These are phyloP conservation scores for Neolecta irregularis DNA, from an alignment of 1,139 yeast genomes.

Conservation along the genomic window DNA sequence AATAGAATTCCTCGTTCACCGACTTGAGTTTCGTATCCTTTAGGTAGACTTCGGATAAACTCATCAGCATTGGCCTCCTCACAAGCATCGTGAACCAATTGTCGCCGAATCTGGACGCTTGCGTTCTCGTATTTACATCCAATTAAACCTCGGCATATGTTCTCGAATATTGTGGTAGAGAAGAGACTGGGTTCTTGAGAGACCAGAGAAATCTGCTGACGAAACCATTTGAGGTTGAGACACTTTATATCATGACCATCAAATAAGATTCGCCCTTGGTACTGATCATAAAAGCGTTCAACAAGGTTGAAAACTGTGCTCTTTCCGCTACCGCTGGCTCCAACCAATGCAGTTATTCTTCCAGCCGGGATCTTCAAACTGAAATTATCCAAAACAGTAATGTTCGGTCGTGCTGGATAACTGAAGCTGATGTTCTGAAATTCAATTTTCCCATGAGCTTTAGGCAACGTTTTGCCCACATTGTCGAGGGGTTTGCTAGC, in stretches of 20 bases:
- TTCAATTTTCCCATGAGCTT: conserved; percentile 35
- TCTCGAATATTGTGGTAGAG: conserved; percentile 51
- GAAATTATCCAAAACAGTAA: conserved; percentile 50
- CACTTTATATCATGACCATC: conserved; percentile 33
- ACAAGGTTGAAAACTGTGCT: conserved; percentile 47
- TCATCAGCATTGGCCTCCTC: conserved; percentile 35
- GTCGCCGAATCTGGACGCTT: conserved; percentile 27
- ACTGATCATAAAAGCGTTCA: conserved; percentile 35
- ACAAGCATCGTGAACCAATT: conserved; percentile 31
- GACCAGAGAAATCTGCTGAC: conserved; percentile 45
- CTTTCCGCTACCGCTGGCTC: conserved; percentile 71
- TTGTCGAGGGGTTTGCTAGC: conserved; percentile 23
- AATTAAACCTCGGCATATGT: conserved; percentile 46
- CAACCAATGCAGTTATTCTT: conserved; percentile 48
- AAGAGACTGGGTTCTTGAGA: conserved; percentile 60
- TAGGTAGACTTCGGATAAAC: conserved; percentile 38
- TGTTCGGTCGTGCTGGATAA: conserved; percentile 81
- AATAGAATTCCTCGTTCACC: conserved; percentile 38
- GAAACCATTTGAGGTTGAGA: conserved; percentile 35
- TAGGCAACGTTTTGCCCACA: conserved; percentile 25
- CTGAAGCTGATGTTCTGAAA: conserved; percentile 55
- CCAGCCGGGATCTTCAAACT: conserved; percentile 33
- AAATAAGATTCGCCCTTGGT: conserved; percentile 25
- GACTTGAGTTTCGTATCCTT: conserved; percentile 41
- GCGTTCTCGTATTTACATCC: conserved; percentile 25